Base-by-base conservation (phyloP, 306 rosid genomes). In the Senna tora region DNA sequence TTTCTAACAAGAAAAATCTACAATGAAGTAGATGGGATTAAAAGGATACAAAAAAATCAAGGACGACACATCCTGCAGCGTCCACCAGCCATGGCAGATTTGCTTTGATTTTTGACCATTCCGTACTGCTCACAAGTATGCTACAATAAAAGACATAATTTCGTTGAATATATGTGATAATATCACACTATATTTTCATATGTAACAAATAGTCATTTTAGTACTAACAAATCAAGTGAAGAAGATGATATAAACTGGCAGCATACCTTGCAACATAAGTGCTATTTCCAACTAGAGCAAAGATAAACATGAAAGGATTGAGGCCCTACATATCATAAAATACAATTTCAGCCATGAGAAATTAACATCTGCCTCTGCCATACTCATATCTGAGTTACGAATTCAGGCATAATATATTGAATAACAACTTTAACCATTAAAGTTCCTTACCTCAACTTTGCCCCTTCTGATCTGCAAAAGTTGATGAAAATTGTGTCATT, bases 31-130 rank as follows among this genome's bases (percentile, higher is more conserved):
- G 52, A 61, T 45, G 64, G 16, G 39, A 7, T 67, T 19, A 53
- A 36, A 84, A 85, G 96, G 98, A 90, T 92, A 92, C 96, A 6
- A 88, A 82, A 75, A 53, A 47, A 75, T 92, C 98, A 33, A 92
- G 96, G 57, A 92, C 67, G 75, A 92, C 85, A 39, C 98, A 92
- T 76, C 95, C 96, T 80, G 77, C 84, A 12, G 98, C 95, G 68
- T 92, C 98, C 64, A 86, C 98, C 14, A 92, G 86, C 98, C 98
- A 92, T 1, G 96, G 90, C n/a, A 92, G 81, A 83, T 92, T 92
- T 16, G 98, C 92, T 70, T 43, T 30, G 79, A 92, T 54, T 74
- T 12, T 82, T 45, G 85, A 80, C 98, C 98, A 90, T 25, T 82
- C 85, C 83, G 83, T 12, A 82, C 96, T 85, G 82, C 65, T 77